phyloP scores from a whole-genome alignment of 345 rosid genomes.

The Aegle marmelos region DNA sequence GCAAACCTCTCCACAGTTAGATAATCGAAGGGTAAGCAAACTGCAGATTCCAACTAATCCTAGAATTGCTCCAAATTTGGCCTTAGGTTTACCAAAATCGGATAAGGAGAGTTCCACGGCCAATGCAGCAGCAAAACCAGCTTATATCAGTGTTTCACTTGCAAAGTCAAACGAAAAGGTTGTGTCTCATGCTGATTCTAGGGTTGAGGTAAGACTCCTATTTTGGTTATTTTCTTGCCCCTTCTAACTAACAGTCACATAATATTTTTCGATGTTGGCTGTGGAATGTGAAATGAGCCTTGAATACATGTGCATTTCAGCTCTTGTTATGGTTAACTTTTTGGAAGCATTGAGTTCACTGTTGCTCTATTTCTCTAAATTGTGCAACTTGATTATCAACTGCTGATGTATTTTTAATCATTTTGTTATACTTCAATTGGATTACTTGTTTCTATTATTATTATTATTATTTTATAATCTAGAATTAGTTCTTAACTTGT shows the following conservation, averaged over 20 bases:
- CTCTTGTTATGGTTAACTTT: background rate
- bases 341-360: background rate
- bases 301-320: background rate
- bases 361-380: background rate
- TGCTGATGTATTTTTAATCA: background rate
- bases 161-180: constrained; percentile 56
- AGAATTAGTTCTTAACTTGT: background rate
- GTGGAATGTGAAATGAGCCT: background rate
- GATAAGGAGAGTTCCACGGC: constrained; percentile 54
- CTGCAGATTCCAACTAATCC: constrained; percentile 98
- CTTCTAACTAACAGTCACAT: background rate
- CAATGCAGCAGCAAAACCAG: constrained; percentile 59
- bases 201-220: constrained; percentile 56
- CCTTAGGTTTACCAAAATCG: constrained; percentile 60
- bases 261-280: background rate
- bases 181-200: constrained; percentile 48
- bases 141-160: constrained; percentile 71
- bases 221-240: constrained; percentile 14
- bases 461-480: background rate
- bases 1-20: constrained; percentile 49
- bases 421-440: background rate
- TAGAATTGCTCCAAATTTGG: constrained; percentile 91
- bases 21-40: constrained; percentile 69
- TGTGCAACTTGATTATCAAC: background rate
- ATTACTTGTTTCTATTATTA: too few species aligned